A percentile compares a stretch with the other conserved stretches of the same genome.
These are phyloP conservation scores for Sonneratia caseolaris DNA, from an alignment of 345 rosid genomes.

Conservation along the genomic window DNA sequence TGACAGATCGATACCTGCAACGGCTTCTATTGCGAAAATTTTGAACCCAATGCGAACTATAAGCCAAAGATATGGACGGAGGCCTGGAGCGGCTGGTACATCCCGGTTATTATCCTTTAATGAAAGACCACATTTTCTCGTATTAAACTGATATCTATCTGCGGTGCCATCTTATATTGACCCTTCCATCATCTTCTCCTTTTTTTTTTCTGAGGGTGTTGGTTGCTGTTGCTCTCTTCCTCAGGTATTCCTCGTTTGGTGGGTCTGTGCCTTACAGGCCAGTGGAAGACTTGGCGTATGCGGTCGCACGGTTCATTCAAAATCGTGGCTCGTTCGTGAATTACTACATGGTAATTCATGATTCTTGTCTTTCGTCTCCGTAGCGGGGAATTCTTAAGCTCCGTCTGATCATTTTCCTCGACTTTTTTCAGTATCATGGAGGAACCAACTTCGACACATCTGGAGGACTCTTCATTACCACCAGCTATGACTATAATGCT, in stretches of 20 bases:
- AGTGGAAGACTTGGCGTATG: slow-evolving; percentile 35
- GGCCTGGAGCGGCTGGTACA: slow-evolving; percentile 16
- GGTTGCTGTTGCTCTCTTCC: not conserved
- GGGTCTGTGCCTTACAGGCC: slow-evolving; percentile 38
- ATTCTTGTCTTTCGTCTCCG: not conserved
- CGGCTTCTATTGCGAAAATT: slow-evolving; percentile 36
- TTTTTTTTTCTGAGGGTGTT: not conserved
- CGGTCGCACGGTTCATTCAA: slow-evolving; percentile 38
- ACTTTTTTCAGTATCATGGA: slow-evolving; percentile 32
- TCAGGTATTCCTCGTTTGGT: slow-evolving; percentile 30
- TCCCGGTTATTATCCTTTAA: not conserved
- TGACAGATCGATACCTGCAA: slow-evolving; percentile 30
- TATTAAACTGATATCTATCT: not conserved
- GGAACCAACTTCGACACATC: slow-evolving; percentile 45
- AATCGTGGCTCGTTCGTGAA: slow-evolving; percentile 37
- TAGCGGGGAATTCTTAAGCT: not conserved
- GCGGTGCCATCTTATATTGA: not conserved
- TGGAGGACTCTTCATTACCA: slow-evolving; percentile 39
- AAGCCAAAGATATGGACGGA: slow-evolving; percentile 43
- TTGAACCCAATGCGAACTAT: slow-evolving; percentile 27
- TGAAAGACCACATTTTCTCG: no score
- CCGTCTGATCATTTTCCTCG: not conserved
- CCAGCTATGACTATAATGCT: slow-evolving; percentile 46
- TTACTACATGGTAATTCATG: slow-evolving; percentile 29
- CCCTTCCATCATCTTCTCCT: not conserved